Evolutionary conservation across 345 rosid species (phyloP).

Genomic region (Linum tenue): DNA sequence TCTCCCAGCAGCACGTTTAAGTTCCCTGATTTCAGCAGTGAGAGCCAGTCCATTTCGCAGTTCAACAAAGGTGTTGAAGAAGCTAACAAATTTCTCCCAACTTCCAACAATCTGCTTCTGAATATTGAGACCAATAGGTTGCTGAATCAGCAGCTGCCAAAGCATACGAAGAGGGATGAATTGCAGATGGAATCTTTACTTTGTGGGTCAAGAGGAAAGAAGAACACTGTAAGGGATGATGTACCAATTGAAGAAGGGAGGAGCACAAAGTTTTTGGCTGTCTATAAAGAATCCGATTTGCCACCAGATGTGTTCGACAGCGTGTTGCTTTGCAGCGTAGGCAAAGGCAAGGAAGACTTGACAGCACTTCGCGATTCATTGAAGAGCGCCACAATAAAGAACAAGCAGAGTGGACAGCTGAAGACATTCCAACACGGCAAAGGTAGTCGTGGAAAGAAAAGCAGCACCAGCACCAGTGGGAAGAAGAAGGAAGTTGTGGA

Average conservation of each 20-base stretch:
- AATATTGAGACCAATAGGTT: slow-evolving; percentile 22
- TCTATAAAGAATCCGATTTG: slow-evolving; percentile 44
- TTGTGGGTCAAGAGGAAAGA: slow-evolving; percentile 35
- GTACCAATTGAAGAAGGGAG: slow-evolving; percentile 57
- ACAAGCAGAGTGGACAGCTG: slow-evolving; percentile 21
- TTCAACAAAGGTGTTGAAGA: slow-evolving; percentile 74
- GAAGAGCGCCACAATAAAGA: slow-evolving; percentile 37
- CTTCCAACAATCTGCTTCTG: slow-evolving; percentile 29
- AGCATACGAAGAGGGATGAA: slow-evolving; percentile 25
- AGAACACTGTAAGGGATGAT: slow-evolving; percentile 39
- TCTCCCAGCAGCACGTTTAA: slow-evolving; percentile 38
- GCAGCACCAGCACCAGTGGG: no score
- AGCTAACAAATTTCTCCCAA: slow-evolving; percentile 59
- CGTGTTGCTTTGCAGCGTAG: slow-evolving; percentile 43
- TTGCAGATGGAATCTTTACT: slow-evolving; percentile 15
- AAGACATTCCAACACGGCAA: slow-evolving; percentile 12
- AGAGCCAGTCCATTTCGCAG: slow-evolving; percentile 55
- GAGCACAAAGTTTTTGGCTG: slow-evolving; percentile 56
- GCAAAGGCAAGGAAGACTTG: slow-evolving; percentile 27
- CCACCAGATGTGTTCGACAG: slow-evolving; percentile 61
- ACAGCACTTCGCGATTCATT: slow-evolving; percentile 46
- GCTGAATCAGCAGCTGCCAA: slow-evolving; percentile 19
- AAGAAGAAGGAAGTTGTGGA: slow-evolving; percentile 6
- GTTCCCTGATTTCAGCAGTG: slow-evolving; percentile 30
- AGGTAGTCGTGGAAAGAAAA: slow-evolving; percentile 2